Conservation (phyloP, 2,329 filamentous ascomycete species). For the Colletotrichum caudatum region DNA sequence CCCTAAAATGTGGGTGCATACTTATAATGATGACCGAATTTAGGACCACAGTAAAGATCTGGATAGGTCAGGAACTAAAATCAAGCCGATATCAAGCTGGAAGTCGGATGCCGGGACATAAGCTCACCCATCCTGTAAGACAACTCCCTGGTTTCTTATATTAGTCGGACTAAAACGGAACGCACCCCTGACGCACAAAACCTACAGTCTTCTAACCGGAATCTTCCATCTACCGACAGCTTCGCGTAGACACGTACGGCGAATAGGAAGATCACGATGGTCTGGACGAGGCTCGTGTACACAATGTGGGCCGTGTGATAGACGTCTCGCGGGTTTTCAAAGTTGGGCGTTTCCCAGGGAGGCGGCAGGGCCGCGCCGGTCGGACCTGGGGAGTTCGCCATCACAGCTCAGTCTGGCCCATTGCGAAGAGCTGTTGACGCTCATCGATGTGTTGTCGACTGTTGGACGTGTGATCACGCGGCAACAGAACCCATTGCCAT, state of each 20-base stretch:
- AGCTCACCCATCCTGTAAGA: conserved; percentile 33
- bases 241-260: conserved; percentile 30
- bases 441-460: not conserved
- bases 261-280: conserved; percentile 29
- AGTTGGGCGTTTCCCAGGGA: conserved; percentile 36
- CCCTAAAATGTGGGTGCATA: not conserved
- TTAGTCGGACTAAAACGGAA: not conserved
- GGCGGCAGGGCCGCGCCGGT: conserved; percentile 37
- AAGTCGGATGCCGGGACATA: not conserved
- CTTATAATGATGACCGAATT: conserved; percentile 33
- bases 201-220: conserved; percentile 36
- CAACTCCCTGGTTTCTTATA: conserved; percentile 23
- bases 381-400: conserved; percentile 22
- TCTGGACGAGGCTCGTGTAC: conserved; percentile 27
- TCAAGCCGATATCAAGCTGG: not conserved
- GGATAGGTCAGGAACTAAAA: conserved; percentile 3
- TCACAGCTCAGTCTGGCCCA: conserved; percentile 26
- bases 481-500: not conserved
- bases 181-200: not conserved
- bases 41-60: conserved; percentile 36
- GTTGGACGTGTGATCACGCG: not conserved
- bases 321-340: conserved; percentile 36
- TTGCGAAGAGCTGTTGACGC: conserved; percentile 4
- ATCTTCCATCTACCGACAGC: conserved; percentile 24
- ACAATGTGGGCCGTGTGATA: conserved; percentile 18